These are phyloP conservation scores for Globisporangium emineosum DNA, from an alignment of 352 stramenopile species.

Conservation along the genomic window DNA sequence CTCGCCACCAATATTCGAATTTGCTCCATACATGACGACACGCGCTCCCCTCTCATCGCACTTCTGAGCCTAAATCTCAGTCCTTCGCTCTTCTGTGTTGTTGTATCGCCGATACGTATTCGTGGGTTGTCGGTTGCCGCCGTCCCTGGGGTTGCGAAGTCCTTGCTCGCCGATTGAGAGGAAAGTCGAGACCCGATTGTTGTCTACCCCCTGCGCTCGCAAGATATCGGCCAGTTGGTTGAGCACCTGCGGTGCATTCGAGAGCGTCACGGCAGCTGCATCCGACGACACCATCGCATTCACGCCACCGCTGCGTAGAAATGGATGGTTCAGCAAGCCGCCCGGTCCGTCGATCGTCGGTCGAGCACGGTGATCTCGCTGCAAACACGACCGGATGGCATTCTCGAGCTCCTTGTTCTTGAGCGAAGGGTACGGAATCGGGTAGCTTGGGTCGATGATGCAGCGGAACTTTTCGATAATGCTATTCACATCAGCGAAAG, in stretches of 20 bases:
- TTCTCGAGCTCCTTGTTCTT: conserved; percentile 82
- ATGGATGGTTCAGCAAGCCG: conserved; percentile 84
- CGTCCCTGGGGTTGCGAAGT: conserved; percentile 16
- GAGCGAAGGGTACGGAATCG: conserved; percentile 86
- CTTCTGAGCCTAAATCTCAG: conserved; percentile 46
- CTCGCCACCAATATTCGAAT: neutral
- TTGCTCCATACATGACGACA: neutral
- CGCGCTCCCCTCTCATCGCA: neutral
- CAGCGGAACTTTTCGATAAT: conserved; percentile 96
- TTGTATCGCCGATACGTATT: conserved; percentile 39
- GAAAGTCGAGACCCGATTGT: conserved; percentile 45
- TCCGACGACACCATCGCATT: conserved; percentile 20
- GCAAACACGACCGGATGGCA: conserved; percentile 85
- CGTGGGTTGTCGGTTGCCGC: conserved; percentile 13
- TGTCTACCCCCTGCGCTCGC: conserved; percentile 42
- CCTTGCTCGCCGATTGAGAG: conserved; percentile 44
- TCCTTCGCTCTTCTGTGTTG: conserved; percentile 60
- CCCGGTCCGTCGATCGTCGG: conserved; percentile 76
- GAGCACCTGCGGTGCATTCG: conserved; percentile 39
- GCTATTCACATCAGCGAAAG: conserved; percentile 91
- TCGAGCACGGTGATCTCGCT: conserved; percentile 73
- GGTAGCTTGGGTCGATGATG: conserved; percentile 92
- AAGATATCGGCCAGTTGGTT: conserved; percentile 47
- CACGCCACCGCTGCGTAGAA: conserved; percentile 43
- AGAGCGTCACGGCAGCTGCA: conserved; percentile 33